phyloP scores from a whole-genome alignment of 2,329 filamentous ascomycete species.

The Trichophyton schoenleinii region DNA sequence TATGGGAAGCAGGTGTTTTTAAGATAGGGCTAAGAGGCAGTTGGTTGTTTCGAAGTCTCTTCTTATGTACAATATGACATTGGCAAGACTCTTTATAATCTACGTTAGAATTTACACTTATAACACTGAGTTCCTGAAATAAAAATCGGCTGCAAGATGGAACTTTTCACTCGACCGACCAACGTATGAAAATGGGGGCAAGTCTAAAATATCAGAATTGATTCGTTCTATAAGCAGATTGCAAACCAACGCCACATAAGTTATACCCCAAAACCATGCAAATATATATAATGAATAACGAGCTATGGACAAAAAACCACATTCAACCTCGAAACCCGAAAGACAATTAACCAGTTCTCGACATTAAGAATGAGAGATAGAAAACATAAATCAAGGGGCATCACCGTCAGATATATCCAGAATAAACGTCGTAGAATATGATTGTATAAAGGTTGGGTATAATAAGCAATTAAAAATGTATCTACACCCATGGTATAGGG shows the following conservation, averaged over 20 bases:
- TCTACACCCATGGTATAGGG: background rate
- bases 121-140: no score
- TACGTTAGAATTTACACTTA: background rate
- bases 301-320: background rate
- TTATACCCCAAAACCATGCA: background rate
- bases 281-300: background rate
- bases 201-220: background rate
- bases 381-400: background rate
- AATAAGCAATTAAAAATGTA: background rate
- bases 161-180: background rate
- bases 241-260: background rate
- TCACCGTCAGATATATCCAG: background rate
- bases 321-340: background rate
- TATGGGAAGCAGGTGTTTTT: constrained; percentile 1
- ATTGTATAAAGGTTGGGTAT: constrained; percentile 1
- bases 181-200: background rate
- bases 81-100: background rate
- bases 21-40: constrained; percentile 1
- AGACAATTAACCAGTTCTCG: background rate
- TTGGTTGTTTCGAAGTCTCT: constrained; percentile 2
- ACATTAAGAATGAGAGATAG: background rate
- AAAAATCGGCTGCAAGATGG: no score
- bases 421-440: background rate
- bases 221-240: background rate
- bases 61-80: constrained; percentile 4